phyloP scores from a whole-genome alignment of 1,284 basidiomycete genomes.

The Athelia psychrophila region DNA sequence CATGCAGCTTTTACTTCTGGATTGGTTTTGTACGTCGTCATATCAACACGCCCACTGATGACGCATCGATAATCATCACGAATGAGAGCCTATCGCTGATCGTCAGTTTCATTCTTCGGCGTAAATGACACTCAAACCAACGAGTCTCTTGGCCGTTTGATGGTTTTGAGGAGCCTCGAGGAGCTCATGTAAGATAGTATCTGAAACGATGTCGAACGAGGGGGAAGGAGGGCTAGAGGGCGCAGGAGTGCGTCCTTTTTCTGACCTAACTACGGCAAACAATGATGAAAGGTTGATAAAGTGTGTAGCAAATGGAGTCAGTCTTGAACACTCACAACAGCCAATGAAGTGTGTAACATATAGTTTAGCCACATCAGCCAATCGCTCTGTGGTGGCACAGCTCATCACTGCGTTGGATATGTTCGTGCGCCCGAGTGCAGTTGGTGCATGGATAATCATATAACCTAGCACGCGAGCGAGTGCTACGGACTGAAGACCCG shows the following conservation, averaged over 20 bases:
- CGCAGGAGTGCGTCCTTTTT: background rate
- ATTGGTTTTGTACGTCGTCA: background rate
- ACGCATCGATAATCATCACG: constrained; percentile 4
- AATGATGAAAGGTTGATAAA: background rate
- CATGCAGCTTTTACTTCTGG: background rate
- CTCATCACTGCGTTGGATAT: background rate
- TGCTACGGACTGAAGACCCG: background rate
- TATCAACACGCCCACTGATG: background rate
- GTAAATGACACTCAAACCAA: background rate
- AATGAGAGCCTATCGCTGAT: constrained; percentile 1
- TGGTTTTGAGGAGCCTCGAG: background rate
- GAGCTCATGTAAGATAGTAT: background rate
- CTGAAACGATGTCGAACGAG: background rate
- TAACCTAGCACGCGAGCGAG: constrained; percentile 1
- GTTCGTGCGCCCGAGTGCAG: background rate
- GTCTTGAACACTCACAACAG: background rate
- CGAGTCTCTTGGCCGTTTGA: background rate
- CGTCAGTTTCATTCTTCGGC: background rate
- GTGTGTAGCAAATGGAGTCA: constrained; percentile 24
- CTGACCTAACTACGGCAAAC: background rate
- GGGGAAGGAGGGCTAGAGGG: background rate
- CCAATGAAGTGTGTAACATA: background rate
- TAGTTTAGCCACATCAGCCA: background rate
- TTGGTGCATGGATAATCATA: background rate
- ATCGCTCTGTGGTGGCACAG: background rate